Evolutionary conservation across 306 rosid genomes (phyloP).

Genomic region (Fagus sylvatica): DNA sequence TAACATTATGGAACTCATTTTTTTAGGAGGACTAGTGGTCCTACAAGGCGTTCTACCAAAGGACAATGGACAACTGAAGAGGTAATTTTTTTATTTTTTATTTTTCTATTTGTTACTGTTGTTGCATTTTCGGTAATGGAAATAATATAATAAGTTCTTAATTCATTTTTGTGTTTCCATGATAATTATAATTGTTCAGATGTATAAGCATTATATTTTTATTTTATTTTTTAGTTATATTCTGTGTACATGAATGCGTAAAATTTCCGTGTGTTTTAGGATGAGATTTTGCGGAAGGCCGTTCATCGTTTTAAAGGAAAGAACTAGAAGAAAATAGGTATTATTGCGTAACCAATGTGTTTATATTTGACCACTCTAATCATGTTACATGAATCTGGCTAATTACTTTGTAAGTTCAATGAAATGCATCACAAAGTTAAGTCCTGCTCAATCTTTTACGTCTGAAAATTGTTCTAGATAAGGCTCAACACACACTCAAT

Average conservation of each 20-base stretch:
- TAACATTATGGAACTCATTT: slow-evolving; percentile 16
- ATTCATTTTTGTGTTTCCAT: background rate
- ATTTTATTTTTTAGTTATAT: background rate
- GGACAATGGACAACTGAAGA: slow-evolving; percentile 98
- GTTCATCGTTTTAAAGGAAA: slow-evolving; percentile 94
- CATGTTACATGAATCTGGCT: no score
- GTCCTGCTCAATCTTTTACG: background rate
- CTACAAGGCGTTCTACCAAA: slow-evolving; percentile 98
- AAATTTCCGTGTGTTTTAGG: slow-evolving; percentile 51
- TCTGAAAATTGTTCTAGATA: background rate
- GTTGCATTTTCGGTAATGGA: background rate
- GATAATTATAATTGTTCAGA: background rate
- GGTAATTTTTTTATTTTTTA: slow-evolving; percentile 42
- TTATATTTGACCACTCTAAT: background rate
- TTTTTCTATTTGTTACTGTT: background rate
- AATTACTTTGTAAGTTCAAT: background rate
- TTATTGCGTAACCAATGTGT: slow-evolving; percentile 7
- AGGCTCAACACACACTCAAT: background rate
- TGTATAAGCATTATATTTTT: background rate
- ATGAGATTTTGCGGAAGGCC: slow-evolving; percentile 74
- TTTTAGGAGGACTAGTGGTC: slow-evolving; percentile 95
- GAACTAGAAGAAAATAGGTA: slow-evolving; percentile 99
- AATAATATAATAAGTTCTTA: background rate
- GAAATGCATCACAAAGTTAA: background rate
- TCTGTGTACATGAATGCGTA: slow-evolving; percentile 1